These are phyloP conservation scores for Penicillium verhagenii DNA, from an alignment of 495 filamentous ascomycete genomes.

Conservation along the genomic window DNA sequence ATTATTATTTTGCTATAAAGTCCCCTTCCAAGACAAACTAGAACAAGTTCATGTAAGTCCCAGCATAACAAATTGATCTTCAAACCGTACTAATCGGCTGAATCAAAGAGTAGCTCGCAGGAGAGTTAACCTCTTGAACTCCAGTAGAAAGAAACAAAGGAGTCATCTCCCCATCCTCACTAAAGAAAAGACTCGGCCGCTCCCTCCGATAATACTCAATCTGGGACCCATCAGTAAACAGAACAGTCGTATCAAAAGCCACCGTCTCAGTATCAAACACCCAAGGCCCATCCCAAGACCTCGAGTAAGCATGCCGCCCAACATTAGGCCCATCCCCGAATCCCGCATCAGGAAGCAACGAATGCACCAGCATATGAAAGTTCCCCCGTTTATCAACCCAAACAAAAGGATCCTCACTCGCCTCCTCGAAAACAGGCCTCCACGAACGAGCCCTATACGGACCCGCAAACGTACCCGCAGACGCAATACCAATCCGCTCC, in stretches of 20 bases:
- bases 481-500: slow-evolving; percentile 20
- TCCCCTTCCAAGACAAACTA: background rate
- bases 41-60: no score
- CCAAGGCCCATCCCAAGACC: slow-evolving; percentile 37
- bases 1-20: slow-evolving; percentile 1
- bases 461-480: slow-evolving; percentile 9
- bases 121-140: slow-evolving; percentile 26
- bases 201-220: slow-evolving; percentile 34
- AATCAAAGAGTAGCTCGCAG: slow-evolving; percentile 27
- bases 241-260: slow-evolving; percentile 36
- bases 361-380: slow-evolving; percentile 39
- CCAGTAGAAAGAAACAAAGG: slow-evolving; percentile 38
- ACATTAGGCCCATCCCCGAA: slow-evolving; percentile 38
- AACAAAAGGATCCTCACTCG: slow-evolving; percentile 39
- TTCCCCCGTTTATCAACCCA: slow-evolving; percentile 42
- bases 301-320: slow-evolving; percentile 35
- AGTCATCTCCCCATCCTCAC: slow-evolving; percentile 37
- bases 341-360: slow-evolving; percentile 32
- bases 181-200: slow-evolving; percentile 40
- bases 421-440: slow-evolving; percentile 11
- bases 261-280: slow-evolving; percentile 31
- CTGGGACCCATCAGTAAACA: slow-evolving; percentile 32
- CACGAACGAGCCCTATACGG: slow-evolving; percentile 18
- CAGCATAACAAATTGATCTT: no score
- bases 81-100: slow-evolving; percentile 26